phyloP scores from a whole-genome alignment of 805 yeast genomes.

The Cyberlindnera bimundalis region DNA sequence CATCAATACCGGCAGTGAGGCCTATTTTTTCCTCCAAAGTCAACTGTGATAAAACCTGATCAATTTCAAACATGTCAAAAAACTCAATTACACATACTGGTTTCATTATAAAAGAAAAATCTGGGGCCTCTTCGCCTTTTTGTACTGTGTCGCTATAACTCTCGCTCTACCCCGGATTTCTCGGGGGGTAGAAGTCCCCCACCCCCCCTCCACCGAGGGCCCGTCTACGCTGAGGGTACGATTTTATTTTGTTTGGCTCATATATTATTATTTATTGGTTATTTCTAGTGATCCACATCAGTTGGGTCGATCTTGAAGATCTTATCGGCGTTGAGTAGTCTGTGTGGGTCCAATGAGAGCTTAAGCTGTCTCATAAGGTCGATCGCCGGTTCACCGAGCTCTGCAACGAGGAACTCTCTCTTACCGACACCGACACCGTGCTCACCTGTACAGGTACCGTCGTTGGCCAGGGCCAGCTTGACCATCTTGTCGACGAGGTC shows the following conservation, averaged over 20 bases:
- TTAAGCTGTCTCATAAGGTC: conserved; percentile 72
- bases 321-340: conserved; percentile 77
- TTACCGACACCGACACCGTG: conserved; percentile 86
- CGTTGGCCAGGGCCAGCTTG: conserved; percentile 58
- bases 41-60: conserved; percentile 25
- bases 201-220: too few species aligned
- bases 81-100: too few species aligned
- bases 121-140: too few species aligned
- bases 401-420: conserved; percentile 54
- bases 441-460: conserved; percentile 86
- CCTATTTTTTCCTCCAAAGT: conserved; percentile 28
- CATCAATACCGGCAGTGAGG: conserved; percentile 41
- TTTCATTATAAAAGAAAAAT: too few species aligned
- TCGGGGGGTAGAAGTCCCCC: too few species aligned
- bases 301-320: conserved; percentile 65
- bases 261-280: neutral
- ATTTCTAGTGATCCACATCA: conserved; percentile 26
- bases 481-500: conserved; percentile 59
- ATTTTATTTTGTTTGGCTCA: too few species aligned
- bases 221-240: too few species aligned
- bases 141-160: neutral
- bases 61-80: conserved; percentile 26
- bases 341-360: conserved; percentile 67
- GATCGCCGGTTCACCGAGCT: conserved; percentile 65
- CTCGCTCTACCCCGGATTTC: neutral